These are phyloP conservation scores for Glycine soja DNA, from an alignment of 306 rosid species.

Conservation along the genomic window DNA sequence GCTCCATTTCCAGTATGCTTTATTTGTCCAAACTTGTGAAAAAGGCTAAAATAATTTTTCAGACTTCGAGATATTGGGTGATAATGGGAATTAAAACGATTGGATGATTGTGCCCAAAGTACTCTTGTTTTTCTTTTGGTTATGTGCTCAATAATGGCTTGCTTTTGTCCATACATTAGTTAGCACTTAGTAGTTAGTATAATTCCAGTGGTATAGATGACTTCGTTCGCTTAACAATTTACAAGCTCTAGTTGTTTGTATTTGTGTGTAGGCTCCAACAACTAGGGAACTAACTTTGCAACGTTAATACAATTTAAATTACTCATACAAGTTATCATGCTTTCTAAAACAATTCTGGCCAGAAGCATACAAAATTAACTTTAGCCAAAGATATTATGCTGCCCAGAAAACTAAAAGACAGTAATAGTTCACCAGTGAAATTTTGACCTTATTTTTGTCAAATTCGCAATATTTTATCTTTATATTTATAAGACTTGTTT, in stretches of 20 bases:
- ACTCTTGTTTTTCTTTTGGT: constrained; percentile 25
- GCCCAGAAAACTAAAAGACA: constrained; percentile 36
- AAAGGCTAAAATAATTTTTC: neutral
- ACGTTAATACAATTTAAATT: constrained; percentile 29
- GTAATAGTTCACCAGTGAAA: constrained; percentile 3
- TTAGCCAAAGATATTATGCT: constrained; percentile 37
- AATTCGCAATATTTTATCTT: neutral
- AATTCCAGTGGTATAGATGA: constrained; percentile 19
- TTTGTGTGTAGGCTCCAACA: constrained; percentile 52
- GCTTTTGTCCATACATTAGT: constrained; percentile 23
- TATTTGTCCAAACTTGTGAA: neutral
- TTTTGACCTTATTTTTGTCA: constrained; percentile 41
- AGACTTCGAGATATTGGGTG: neutral
- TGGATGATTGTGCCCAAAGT: constrained; percentile 34
- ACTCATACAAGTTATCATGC: neutral
- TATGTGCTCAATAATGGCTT: constrained; percentile 1
- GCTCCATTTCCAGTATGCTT: neutral
- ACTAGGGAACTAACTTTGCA: constrained; percentile 54
- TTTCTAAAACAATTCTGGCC: neutral
- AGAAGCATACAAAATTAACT: constrained; percentile 34
- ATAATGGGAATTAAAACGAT: constrained; percentile 20
- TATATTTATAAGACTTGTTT: constrained; percentile 1
- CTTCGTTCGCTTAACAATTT: constrained; percentile 19
- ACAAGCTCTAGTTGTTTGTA: constrained; percentile 14
- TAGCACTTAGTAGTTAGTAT: neutral